phyloP scores from a whole-genome alignment of 805 yeast species.

The Pichia deserticola region DNA sequence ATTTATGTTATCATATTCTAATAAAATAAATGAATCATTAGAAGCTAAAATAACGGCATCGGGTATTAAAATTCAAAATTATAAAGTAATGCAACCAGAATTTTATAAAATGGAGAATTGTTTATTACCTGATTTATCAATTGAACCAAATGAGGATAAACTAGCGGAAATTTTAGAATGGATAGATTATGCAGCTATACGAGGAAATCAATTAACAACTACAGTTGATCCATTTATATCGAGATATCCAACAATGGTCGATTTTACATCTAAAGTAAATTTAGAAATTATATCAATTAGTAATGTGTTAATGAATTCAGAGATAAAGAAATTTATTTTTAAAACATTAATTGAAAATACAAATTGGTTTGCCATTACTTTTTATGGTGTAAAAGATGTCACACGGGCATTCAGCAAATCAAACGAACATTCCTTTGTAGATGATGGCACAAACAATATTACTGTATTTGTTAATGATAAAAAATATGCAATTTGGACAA shows the following conservation, averaged over 20 bases:
- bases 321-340: background rate
- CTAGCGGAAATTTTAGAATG: slow-evolving; percentile 23
- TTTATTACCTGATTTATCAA: slow-evolving; percentile 15
- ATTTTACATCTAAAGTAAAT: background rate
- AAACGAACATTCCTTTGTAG: slow-evolving; percentile 23
- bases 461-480: slow-evolving; percentile 14
- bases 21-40: too few relatives aligned
- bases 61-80: background rate
- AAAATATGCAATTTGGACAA: slow-evolving; percentile 24
- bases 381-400: slow-evolving; percentile 24
- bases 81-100: background rate
- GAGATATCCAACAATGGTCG: slow-evolving; percentile 14
- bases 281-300: background rate
- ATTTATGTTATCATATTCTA: background rate
- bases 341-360: background rate
- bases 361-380: slow-evolving; percentile 21
- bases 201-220: slow-evolving; percentile 22
- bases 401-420: slow-evolving; percentile 20
- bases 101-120: slow-evolving; percentile 10
- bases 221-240: slow-evolving; percentile 20
- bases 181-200: slow-evolving; percentile 22
- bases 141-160: slow-evolving; percentile 17
- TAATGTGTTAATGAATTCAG: background rate
- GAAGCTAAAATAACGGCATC: background rate
- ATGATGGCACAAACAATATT: slow-evolving; percentile 25